phyloP scores from a whole-genome alignment of 371 early-diverging fungal species.

The Parasitella parasitica region DNA sequence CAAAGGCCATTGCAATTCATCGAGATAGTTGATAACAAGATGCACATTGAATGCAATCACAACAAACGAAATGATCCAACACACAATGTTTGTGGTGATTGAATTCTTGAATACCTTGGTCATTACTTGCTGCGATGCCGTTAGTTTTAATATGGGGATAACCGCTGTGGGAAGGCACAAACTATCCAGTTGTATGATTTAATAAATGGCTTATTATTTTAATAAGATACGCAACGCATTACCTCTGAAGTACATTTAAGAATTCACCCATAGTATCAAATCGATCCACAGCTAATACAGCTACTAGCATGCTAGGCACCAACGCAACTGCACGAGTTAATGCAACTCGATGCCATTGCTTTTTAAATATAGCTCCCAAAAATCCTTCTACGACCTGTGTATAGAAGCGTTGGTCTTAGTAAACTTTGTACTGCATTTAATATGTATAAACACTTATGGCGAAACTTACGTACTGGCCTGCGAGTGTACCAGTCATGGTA shows the following conservation, averaged over 20 bases:
- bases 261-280: conserved; percentile 71
- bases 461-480: conserved; percentile 69
- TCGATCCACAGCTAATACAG: conserved; percentile 58
- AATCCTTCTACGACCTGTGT: conserved; percentile 62
- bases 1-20: conserved; percentile 18
- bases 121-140: conserved; percentile 51
- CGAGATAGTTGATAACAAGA: conserved; percentile 45
- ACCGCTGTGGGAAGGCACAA: conserved; percentile 73
- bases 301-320: conserved; percentile 69
- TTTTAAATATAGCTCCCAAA: conserved; percentile 57
- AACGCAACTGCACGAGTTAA: conserved; percentile 68
- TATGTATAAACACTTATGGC: too few relatives aligned
- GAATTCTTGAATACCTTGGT: conserved; percentile 46
- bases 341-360: conserved; percentile 70
- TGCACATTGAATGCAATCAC: conserved; percentile 57
- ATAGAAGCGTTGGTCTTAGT: background rate
- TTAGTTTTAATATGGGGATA: conserved; percentile 70
- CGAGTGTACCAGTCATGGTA: conserved; percentile 76
- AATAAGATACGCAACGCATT: background rate
- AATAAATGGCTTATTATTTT: too few relatives aligned
- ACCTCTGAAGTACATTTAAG: conserved; percentile 70
- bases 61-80: conserved; percentile 46
- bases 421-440: background rate
- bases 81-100: conserved; percentile 19
- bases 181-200: too few relatives aligned